phyloP scores from a whole-genome alignment of 345 rosid species.

The Heritiera fomes region DNA sequence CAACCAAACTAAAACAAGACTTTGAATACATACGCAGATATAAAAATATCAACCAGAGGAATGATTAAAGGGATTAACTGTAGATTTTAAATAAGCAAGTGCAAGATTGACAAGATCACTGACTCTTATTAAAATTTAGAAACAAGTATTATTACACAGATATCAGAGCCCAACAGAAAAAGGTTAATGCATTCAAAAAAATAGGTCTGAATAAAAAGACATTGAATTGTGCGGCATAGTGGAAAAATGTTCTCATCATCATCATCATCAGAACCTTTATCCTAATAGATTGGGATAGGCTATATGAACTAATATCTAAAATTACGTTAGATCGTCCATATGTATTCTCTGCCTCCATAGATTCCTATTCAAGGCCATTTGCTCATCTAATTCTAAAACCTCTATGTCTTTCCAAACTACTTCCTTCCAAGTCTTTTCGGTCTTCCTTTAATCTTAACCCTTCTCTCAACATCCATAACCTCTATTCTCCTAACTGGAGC shows the following conservation, averaged over 20 bases:
- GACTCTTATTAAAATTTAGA: not conserved
- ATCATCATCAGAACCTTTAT: too few relatives aligned
- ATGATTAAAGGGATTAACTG: not conserved
- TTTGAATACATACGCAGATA: not conserved
- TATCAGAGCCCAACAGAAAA: not conserved
- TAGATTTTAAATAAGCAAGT: not conserved
- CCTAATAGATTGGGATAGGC: too few relatives aligned
- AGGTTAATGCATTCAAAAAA: not conserved
- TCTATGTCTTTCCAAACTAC: too few relatives aligned
- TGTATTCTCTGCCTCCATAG: too few relatives aligned
- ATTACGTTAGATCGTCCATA: too few relatives aligned
- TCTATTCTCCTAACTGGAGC: too few relatives aligned
- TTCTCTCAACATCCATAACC: too few relatives aligned
- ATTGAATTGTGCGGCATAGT: not conserved
- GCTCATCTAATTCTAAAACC: too few relatives aligned
- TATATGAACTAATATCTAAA: too few relatives aligned
- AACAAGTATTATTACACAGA: not conserved
- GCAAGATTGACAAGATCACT: not conserved
- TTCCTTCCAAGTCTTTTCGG: too few relatives aligned
- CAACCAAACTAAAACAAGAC: not conserved
- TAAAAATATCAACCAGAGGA: not conserved
- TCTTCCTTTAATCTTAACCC: too few relatives aligned
- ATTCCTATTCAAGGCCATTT: too few relatives aligned
- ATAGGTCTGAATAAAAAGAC: not conserved
- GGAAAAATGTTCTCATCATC: not conserved